Conservation (phyloP, 2,329 filamentous ascomycete genomes). For the Claviceps arundinis region DNA sequence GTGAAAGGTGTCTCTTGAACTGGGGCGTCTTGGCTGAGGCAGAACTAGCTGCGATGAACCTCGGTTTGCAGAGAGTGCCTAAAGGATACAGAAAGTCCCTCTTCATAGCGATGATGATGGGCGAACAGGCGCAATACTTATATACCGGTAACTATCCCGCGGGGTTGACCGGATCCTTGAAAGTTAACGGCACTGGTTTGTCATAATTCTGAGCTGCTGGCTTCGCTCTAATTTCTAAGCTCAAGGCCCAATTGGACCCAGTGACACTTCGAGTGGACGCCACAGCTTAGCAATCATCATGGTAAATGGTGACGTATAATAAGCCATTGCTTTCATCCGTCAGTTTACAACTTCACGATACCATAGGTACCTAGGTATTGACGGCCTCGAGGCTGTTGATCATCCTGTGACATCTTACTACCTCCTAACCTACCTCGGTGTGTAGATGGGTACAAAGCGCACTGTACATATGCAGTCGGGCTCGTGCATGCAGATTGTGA, state of each 20-base stretch:
- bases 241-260: neutral
- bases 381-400: no score
- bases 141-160: neutral
- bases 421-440: no score
- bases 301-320: neutral
- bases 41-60: neutral
- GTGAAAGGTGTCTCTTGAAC: neutral
- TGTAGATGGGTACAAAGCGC: no score
- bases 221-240: neutral
- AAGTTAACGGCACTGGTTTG: neutral
- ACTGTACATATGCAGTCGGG: no score
- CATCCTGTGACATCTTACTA: no score
- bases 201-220: neutral
- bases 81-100: neutral
- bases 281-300: neutral
- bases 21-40: neutral
- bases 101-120: neutral
- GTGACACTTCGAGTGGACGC: neutral
- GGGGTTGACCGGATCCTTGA: neutral
- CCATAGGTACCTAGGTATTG: no score
- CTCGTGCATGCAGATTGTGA: no score
- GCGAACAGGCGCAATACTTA: neutral
- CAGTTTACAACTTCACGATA: no score
- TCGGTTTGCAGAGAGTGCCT: neutral
- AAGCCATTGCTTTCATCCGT: no score